Conservation (phyloP, 805 yeast species). For the Saccharomyces eubayanus region DNA sequence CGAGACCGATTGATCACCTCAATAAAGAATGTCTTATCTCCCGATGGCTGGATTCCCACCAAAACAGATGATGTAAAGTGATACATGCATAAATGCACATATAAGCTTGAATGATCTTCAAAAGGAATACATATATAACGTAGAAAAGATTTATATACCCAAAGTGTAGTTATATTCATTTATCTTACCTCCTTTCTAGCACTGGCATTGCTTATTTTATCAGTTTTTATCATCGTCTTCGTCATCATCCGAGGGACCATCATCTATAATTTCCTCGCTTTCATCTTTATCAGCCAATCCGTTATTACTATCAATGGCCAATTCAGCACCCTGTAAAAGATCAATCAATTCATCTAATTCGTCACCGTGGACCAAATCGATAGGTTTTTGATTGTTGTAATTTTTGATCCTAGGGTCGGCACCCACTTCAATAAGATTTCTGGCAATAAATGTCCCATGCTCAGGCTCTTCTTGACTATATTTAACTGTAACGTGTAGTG, state of each 20-base stretch:
- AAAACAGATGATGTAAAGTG: slow-evolving; percentile 31
- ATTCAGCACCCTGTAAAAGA: slow-evolving; percentile 74
- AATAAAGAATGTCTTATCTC: slow-evolving; percentile 22
- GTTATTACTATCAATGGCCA: slow-evolving; percentile 42
- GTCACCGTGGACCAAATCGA: slow-evolving; percentile 52
- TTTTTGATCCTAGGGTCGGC: slow-evolving; percentile 65
- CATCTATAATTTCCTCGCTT: slow-evolving; percentile 33
- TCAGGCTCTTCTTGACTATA: slow-evolving; percentile 76
- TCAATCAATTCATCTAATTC: slow-evolving; percentile 51
- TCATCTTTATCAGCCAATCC: slow-evolving; percentile 30
- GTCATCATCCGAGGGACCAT: slow-evolving; percentile 23
- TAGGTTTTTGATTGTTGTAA: slow-evolving; percentile 61
- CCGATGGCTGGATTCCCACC: slow-evolving; percentile 43
- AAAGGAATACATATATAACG: not conserved
- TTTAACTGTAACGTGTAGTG: slow-evolving; percentile 77
- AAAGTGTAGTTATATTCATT: not conserved
- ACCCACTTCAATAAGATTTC: slow-evolving; percentile 84
- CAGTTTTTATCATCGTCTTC: slow-evolving; percentile 6
- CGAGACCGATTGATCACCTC: slow-evolving; percentile 29
- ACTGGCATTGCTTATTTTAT: not conserved
- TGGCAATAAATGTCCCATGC: slow-evolving; percentile 69
- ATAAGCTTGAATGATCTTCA: not conserved
- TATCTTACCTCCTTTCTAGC: not conserved
- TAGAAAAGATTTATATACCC: not conserved
- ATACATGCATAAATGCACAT: not conserved